Conservation (phyloP, 148 eudicot species). For the Diospyros lotus region DNA sequence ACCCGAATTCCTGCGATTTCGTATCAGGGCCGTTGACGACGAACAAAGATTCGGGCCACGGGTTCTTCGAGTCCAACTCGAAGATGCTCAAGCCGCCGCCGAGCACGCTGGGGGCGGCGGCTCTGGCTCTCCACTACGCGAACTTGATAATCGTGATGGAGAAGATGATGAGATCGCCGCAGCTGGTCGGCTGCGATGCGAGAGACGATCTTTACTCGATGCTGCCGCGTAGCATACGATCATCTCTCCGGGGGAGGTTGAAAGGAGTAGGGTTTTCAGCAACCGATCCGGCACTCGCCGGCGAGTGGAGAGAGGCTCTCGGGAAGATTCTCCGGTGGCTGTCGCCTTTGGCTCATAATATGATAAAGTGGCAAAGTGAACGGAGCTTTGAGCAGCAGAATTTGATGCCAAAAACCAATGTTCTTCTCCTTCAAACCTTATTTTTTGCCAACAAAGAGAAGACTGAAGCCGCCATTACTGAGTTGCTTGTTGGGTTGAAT, state of each 20-base stretch:
- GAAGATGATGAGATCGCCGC: constrained; percentile 84
- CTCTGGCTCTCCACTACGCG: constrained; percentile 74
- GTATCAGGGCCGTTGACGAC: constrained; percentile 42
- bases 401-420: constrained; percentile 46
- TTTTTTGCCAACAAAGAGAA: constrained; percentile 70
- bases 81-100: constrained; percentile 46
- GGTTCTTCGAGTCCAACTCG: constrained; percentile 55
- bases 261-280: constrained; percentile 76
- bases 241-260: constrained; percentile 45
- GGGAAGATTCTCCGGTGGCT: constrained; percentile 73
- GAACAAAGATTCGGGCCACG: constrained; percentile 10
- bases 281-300: constrained; percentile 64
- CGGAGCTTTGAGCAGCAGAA: constrained; percentile 86
- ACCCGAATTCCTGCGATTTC: constrained; percentile 15
- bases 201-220: constrained; percentile 81
- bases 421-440: constrained; percentile 65
- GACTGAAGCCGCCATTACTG: constrained; percentile 87
- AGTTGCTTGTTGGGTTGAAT: constrained; percentile 84
- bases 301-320: constrained; percentile 86
- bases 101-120: constrained; percentile 67
- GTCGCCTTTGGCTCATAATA: constrained; percentile 79
- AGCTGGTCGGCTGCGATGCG: constrained; percentile 75
- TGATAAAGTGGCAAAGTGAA: constrained; percentile 94
- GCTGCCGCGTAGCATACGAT: constrained; percentile 72
- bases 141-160: constrained; percentile 79